Evolutionary conservation across 306 rosid genomes (phyloP).

Genomic region (Malus sylvestris): DNA sequence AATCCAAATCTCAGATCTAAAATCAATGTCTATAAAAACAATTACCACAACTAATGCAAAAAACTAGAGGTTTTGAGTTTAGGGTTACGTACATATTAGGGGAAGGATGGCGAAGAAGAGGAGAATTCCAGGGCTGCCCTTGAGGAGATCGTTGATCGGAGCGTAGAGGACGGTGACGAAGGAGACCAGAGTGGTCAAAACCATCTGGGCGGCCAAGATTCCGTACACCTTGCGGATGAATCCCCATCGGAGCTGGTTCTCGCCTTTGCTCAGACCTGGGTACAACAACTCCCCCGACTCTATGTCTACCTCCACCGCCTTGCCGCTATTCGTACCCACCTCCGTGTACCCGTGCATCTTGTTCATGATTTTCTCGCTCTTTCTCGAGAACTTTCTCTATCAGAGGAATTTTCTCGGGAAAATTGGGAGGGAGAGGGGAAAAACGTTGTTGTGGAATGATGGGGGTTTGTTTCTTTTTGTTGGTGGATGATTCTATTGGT

Average conservation of each 20-base stretch:
- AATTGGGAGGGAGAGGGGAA: not conserved
- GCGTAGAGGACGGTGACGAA: slow-evolving; percentile 61
- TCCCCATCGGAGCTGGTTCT: slow-evolving; percentile 97
- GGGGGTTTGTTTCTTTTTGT: not conserved
- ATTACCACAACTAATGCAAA: not conserved
- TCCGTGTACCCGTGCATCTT: slow-evolving; percentile 40
- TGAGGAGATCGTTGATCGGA: slow-evolving; percentile 71
- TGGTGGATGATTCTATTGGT: not conserved
- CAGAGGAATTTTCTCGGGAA: slow-evolving; percentile 11
- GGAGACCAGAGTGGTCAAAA: slow-evolving; percentile 75
- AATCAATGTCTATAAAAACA: not conserved
- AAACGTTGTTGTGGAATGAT: not conserved
- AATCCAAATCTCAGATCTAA: not conserved
- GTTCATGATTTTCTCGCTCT: not conserved
- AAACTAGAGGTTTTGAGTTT: not conserved
- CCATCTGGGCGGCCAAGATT: slow-evolving; percentile 72
- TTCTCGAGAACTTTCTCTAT: not conserved
- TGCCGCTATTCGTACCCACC: slow-evolving; percentile 24
- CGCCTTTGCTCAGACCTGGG: slow-evolving; percentile 70
- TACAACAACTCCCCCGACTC: slow-evolving; percentile 78
- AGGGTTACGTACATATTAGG: slow-evolving; percentile 48
- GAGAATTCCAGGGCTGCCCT: slow-evolving; percentile 61
- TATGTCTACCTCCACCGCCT: slow-evolving; percentile 52
- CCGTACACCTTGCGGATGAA: slow-evolving; percentile 94
- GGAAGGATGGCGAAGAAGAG: slow-evolving; percentile 76